Conservation (phyloP, 1,284 basidiomycete genomes). For the Apiotrichum laibachii region DNA sequence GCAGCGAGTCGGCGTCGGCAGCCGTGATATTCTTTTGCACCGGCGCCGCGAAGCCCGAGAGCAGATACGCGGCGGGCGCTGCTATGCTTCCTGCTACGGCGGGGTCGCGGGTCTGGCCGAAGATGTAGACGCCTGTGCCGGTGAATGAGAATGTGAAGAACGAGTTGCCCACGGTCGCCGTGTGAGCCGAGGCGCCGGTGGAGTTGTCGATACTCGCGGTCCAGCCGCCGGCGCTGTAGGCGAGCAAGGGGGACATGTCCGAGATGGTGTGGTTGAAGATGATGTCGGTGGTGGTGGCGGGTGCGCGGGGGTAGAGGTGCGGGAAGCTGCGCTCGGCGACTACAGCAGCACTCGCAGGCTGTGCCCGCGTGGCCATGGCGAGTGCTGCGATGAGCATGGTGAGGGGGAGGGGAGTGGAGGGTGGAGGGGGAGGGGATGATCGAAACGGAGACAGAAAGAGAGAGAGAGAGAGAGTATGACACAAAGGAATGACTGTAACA, state of each 20-base stretch:
- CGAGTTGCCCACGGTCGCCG: neutral
- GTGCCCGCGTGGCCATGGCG: neutral
- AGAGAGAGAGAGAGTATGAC: neutral
- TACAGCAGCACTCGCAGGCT: neutral
- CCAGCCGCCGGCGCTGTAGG: neutral
- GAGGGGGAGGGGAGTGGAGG: too few relatives aligned
- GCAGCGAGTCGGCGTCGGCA: neutral
- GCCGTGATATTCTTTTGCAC: too few relatives aligned
- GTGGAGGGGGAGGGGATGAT: neutral
- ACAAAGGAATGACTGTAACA: neutral
- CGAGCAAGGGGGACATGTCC: slow-evolving; percentile 1
- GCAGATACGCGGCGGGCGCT: neutral
- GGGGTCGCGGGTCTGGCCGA: neutral
- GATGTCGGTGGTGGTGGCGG: neutral
- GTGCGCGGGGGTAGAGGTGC: neutral
- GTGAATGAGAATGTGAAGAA: neutral
- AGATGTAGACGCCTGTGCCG: slow-evolving; percentile 8
- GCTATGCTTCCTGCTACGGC: too few relatives aligned
- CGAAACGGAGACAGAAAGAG: neutral
- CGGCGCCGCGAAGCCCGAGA: neutral
- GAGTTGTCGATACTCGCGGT: neutral
- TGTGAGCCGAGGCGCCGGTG: neutral
- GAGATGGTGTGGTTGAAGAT: slow-evolving; percentile 9
- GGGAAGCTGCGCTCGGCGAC: neutral
- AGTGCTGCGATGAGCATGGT: neutral